phyloP scores from a whole-genome alignment of 2,329 filamentous ascomycete genomes.

The Colletotrichum limetticola region DNA sequence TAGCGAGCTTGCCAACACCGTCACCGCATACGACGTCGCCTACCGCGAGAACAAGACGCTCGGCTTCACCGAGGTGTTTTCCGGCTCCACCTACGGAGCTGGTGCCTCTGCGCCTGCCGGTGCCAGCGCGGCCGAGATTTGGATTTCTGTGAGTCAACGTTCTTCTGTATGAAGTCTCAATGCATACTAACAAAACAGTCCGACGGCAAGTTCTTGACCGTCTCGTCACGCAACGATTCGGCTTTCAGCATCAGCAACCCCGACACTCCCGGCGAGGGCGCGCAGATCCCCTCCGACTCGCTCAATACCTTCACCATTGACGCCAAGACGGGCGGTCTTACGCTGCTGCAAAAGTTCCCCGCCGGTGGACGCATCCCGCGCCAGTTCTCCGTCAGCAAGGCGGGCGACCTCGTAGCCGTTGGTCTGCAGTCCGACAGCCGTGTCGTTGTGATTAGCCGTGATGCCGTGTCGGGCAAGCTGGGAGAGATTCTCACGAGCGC shows the following conservation, averaged over 20 bases:
- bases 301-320: constrained; percentile 72
- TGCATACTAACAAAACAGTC: constrained; percentile 52
- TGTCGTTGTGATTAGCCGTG: constrained; percentile 70
- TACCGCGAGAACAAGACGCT: constrained; percentile 58
- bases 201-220: constrained; percentile 70
- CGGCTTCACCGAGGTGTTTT: constrained; percentile 58
- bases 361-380: constrained; percentile 74
- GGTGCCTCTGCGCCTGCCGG: constrained; percentile 51
- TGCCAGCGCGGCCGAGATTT: constrained; percentile 65
- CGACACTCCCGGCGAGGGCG: constrained; percentile 50
- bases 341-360: constrained; percentile 66
- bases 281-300: constrained; percentile 66
- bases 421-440: constrained; percentile 70
- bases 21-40: constrained; percentile 65
- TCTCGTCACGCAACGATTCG: constrained; percentile 74
- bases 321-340: constrained; percentile 62
- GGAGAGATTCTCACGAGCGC: constrained; percentile 55
- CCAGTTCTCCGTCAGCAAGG: constrained; percentile 74
- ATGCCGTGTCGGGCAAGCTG: constrained; percentile 69
- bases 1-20: constrained; percentile 68
- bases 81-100: constrained; percentile 59
- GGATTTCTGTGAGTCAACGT: constrained; percentile 64
- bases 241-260: constrained; percentile 61
- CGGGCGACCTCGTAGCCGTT: constrained; percentile 72
- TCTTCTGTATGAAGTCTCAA: neutral